Base-by-base conservation (phyloP, 2,329 filamentous ascomycete genomes). In the Pseudocercospora fuligena region DNA sequence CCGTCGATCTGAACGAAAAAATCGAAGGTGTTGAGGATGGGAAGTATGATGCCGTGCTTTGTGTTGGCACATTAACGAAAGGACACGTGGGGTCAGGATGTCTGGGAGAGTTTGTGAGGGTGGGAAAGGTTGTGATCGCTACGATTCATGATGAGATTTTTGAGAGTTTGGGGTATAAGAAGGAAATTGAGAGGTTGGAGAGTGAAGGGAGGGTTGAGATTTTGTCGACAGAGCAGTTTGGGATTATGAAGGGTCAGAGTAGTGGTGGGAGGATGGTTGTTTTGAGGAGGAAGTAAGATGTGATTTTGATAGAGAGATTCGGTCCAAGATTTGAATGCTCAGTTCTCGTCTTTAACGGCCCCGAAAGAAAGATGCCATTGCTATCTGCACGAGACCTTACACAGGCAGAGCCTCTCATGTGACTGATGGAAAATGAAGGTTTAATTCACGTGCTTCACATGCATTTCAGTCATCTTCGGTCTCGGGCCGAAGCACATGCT, bases 31-130 rank as follows among this genome's bases (percentile, higher is more conserved):
- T 65, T 14, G 49, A 53, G 25, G 66, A 69, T 58, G 66, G 62
- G 21, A 67, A 51, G 25, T 70, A 70, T 51, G 61, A 64, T 27
- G 60, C 60, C 12, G n/a, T 69, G 2, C 61, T 62, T 9, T 70
- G 67, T 64, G 69, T 70, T 9, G 69, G 69, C 0, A 70, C 69
- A 1, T 47, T 70, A 27, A 70, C 69, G 46, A 69, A 70, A 36
- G 67, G 67, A 21, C 69, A 70, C 57, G 67, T 70, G 14, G 69
- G 69, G 6, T 63, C 66, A 12, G 19, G 33, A 9, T 61, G 63
- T 3, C n/a, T 70, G 1, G 19, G 31, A 3, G 69, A 69, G 25
- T 69, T 70, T 59, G 59, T 54, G 36, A 14, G 33, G 11, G 29
- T 49, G 7, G 64, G 68, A 5, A 67, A 66, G 12, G 19, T 70